Conservation (phyloP, 2,329 filamentous ascomycete species). For the Aspergillus unguis region DNA sequence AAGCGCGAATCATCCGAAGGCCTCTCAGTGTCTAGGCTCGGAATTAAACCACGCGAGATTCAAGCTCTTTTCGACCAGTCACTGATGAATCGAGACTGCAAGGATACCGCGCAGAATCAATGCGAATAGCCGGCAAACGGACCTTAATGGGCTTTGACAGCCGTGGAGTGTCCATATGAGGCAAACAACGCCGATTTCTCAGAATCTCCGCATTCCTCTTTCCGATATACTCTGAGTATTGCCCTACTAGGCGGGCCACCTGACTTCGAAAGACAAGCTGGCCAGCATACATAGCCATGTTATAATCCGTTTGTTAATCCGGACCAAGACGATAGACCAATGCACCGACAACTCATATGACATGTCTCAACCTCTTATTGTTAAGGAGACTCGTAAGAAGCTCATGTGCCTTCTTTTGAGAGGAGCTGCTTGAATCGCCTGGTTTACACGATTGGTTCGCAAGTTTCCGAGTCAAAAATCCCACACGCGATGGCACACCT, state of each 20-base stretch:
- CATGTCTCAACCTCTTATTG: too few relatives aligned
- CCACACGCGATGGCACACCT: background rate
- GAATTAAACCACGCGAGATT: background rate
- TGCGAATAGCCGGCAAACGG: too few relatives aligned
- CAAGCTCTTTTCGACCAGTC: constrained; percentile 1
- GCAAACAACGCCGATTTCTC: too few relatives aligned
- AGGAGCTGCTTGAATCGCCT: too few relatives aligned
- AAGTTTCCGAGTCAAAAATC: background rate
- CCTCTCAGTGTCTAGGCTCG: background rate
- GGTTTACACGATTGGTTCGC: background rate
- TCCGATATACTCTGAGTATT: too few relatives aligned
- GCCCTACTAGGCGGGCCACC: too few relatives aligned
- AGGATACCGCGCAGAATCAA: too few relatives aligned
- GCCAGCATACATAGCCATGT: background rate
- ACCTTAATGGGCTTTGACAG: background rate
- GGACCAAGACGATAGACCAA: background rate
- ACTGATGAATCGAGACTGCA: background rate
- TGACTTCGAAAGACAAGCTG: too few relatives aligned
- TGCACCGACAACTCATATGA: background rate
- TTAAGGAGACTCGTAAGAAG: background rate
- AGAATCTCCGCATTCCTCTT: too few relatives aligned
- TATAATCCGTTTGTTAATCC: background rate
- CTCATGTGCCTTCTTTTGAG: too few relatives aligned
- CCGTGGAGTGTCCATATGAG: background rate
- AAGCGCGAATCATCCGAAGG: background rate